A percentile compares a stretch with the other conserved stretches of the same genome.
Conservation (phyloP, 176 grass and related monocot genomes). For the Zoysia pacifica region DNA sequence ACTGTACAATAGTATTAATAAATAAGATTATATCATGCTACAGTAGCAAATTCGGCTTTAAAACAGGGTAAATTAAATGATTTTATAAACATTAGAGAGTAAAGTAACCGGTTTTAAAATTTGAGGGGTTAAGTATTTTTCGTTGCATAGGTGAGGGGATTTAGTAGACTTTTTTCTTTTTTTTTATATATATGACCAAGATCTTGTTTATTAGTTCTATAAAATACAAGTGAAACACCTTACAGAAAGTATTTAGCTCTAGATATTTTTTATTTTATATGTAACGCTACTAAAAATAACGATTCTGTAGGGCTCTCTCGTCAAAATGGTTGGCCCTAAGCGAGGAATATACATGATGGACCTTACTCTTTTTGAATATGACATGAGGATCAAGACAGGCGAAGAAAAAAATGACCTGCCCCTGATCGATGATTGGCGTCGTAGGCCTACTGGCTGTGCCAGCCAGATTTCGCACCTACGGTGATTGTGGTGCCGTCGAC, state of each 20-base stretch:
- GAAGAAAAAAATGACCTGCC: constrained; percentile 15
- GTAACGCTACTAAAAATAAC: no score
- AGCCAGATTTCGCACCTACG: constrained; percentile 5
- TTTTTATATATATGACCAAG: background rate
- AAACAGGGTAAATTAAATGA: no score
- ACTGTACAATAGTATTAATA: no score
- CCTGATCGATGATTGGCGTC: background rate
- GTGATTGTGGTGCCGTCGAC: background rate
- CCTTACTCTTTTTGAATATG: constrained; percentile 20
- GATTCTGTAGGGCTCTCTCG: constrained; percentile 12
- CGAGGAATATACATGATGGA: constrained; percentile 8
- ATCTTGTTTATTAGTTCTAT: background rate
- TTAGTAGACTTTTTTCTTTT: no score
- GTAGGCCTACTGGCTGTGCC: rapidly evolving
- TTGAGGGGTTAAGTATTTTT: no score
- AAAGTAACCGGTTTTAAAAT: no score
- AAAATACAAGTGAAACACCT: background rate
- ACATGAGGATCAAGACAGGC: constrained; percentile 21
- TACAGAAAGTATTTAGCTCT: background rate
- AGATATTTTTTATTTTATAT: no score
- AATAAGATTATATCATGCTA: no score
- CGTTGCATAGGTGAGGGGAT: no score
- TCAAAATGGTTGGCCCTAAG: constrained; percentile 23
- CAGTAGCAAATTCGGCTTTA: no score
- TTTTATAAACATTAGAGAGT: no score